Conservation (phyloP, 192 early-diverging fungal genomes). For the Backusella psychrophila region DNA sequence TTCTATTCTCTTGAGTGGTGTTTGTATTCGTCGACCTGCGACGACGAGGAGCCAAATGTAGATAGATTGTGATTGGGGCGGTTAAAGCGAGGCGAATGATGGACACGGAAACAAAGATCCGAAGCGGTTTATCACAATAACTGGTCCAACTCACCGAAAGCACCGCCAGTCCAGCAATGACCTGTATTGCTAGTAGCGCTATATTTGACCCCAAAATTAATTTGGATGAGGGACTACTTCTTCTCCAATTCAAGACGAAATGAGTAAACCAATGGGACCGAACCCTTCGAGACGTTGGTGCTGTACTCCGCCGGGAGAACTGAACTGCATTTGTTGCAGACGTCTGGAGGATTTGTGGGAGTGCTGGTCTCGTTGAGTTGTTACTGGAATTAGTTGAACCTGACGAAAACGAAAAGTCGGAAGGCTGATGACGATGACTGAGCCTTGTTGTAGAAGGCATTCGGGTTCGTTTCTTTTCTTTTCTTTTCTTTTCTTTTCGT, state of each 20-base stretch:
- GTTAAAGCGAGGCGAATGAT: conserved; percentile 55
- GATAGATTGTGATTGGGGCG: conserved; percentile 66
- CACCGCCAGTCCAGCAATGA: conserved; percentile 38
- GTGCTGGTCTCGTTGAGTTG: conserved; percentile 16
- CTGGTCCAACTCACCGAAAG: conserved; percentile 49
- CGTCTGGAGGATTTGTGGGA: conserved; percentile 18
- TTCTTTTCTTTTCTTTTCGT: not conserved
- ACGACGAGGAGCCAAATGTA: conserved; percentile 52
- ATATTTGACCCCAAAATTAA: conserved; percentile 31
- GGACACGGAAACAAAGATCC: conserved; percentile 59
- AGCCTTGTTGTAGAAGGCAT: conserved; percentile 16
- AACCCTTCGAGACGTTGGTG: conserved; percentile 36
- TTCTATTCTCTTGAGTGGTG: not conserved
- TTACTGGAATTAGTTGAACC: conserved; percentile 4
- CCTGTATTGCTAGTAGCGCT: conserved; percentile 33
- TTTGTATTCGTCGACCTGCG: not conserved
- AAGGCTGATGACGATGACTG: conserved; percentile 29
- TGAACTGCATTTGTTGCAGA: conserved; percentile 28
- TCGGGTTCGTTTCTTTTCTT: not conserved
- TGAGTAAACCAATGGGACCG: conserved; percentile 39
- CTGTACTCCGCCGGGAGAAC: conserved; percentile 21
- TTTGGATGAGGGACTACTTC: conserved; percentile 40
- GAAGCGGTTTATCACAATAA: conserved; percentile 50
- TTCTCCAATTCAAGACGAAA: conserved; percentile 29
- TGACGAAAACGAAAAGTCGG: conserved; percentile 13